Percentiles rank a stretch among this genome's conserved stretches.
These are phyloP conservation scores for Dendrocalamus sinicus DNA, from an alignment of 176 grass and related monocot species.

Conservation along the genomic window DNA sequence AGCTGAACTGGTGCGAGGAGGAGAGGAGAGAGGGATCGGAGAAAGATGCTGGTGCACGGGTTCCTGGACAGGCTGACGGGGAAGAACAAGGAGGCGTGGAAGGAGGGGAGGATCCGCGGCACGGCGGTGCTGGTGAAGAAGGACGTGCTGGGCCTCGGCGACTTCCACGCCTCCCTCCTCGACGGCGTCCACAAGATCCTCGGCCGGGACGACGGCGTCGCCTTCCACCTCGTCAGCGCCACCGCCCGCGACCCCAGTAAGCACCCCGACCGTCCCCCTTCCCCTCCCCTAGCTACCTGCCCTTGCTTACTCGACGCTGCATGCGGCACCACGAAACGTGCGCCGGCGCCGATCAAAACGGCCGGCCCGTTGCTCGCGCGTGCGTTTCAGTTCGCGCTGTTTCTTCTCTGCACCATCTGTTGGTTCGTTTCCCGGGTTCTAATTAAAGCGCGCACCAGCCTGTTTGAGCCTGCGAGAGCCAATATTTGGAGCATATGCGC, in stretches of 20 bases:
- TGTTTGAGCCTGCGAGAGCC: neutral
- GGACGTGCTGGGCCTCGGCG: constrained; percentile 57
- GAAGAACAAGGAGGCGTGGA: constrained; percentile 62
- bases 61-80: constrained; percentile 53
- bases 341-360: constrained; percentile 14
- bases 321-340: neutral
- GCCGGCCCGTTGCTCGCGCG: neutral
- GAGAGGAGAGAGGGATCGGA: neutral
- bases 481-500: neutral
- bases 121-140: constrained; percentile 63
- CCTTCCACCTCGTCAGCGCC: constrained; percentile 78
- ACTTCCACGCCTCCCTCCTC: constrained; percentile 68
- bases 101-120: constrained; percentile 57
- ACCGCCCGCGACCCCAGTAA: constrained; percentile 63
- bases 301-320: neutral
- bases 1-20: neutral
- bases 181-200: constrained; percentile 62
- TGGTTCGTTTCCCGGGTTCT: neutral
- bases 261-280: neutral
- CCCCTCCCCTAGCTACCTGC: neutral
- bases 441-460: neutral
- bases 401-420: neutral
- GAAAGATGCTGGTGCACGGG: constrained; percentile 56
- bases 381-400: neutral
- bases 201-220: constrained; percentile 47